phyloP scores from a whole-genome alignment of 106 monocot genomes.

The Acorus gramineus region DNA sequence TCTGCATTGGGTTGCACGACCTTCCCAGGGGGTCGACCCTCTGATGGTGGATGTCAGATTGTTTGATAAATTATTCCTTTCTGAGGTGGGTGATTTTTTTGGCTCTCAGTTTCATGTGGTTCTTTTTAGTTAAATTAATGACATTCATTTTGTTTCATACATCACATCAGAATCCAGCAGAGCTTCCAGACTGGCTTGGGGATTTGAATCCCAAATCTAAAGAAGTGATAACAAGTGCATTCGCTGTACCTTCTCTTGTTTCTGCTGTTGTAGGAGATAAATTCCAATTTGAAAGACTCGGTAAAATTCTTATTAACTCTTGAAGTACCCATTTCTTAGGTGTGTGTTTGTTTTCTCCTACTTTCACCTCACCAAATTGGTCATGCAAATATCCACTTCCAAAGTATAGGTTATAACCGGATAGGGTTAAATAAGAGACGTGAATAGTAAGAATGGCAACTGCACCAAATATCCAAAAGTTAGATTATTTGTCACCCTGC shows the following conservation, averaged over 20 bases:
- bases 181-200: conserved; percentile 75
- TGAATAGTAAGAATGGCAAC: too few relatives aligned
- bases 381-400: too few relatives aligned
- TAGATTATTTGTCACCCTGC: too few relatives aligned
- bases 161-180: conserved; percentile 54
- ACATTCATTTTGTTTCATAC: background rate
- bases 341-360: background rate
- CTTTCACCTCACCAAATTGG: too few relatives aligned
- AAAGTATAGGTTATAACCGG: too few relatives aligned
- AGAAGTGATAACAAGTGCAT: conserved; percentile 67
- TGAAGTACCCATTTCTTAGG: background rate
- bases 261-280: conserved; percentile 55
- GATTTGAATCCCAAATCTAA: conserved; percentile 85
- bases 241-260: conserved; percentile 57
- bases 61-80: conserved; percentile 84
- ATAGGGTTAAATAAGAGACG: too few relatives aligned
- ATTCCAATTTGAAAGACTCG: conserved; percentile 92
- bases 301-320: conserved; percentile 22
- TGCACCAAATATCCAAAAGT: too few relatives aligned
- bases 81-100: conserved; percentile 43
- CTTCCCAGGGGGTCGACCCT: conserved; percentile 78
- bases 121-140: background rate
- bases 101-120: background rate
- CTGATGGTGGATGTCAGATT: conserved; percentile 86
- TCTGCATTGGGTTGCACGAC: conserved; percentile 97